phyloP scores from a whole-genome alignment of 2,329 filamentous ascomycete genomes.

The Penicillium frequentans region DNA sequence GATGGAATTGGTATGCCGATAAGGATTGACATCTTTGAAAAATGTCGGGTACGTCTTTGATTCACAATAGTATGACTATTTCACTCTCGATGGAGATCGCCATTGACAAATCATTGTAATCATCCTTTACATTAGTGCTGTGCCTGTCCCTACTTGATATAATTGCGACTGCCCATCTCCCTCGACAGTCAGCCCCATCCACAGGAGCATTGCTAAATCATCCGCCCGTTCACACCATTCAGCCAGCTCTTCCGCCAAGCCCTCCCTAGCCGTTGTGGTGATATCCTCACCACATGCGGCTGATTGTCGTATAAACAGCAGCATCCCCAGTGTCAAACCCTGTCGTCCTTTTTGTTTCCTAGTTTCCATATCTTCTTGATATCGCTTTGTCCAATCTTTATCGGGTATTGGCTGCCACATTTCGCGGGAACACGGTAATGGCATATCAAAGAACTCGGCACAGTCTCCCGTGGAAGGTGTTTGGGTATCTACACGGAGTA shows the following conservation, averaged over 20 bases:
- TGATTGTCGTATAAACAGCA: neutral
- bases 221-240: conserved; percentile 5
- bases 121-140: too few species aligned
- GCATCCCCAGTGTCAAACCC: neutral
- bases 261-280: neutral
- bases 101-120: too few species aligned
- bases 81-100: too few species aligned
- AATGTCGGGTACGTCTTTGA: too few species aligned
- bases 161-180: conserved; percentile 1
- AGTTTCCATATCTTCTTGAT: neutral
- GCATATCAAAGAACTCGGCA: conserved; percentile 1
- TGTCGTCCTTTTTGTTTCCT: neutral
- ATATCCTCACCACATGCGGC: neutral
- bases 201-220: conserved; percentile 6
- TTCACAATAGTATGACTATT: too few species aligned
- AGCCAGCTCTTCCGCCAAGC: neutral
- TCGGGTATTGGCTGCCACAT: conserved; percentile 1
- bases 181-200: conserved; percentile 1
- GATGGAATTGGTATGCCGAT: neutral
- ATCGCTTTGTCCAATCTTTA: conserved; percentile 1
- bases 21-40: neutral
- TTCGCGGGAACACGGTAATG: conserved; percentile 1
- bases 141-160: neutral
- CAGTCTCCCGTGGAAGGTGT: conserved; percentile 3
- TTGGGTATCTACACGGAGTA: conserved; percentile 1